Conservation (phyloP, 768 basidiomycete species). For the Lactifluus hygrophoroides region DNA sequence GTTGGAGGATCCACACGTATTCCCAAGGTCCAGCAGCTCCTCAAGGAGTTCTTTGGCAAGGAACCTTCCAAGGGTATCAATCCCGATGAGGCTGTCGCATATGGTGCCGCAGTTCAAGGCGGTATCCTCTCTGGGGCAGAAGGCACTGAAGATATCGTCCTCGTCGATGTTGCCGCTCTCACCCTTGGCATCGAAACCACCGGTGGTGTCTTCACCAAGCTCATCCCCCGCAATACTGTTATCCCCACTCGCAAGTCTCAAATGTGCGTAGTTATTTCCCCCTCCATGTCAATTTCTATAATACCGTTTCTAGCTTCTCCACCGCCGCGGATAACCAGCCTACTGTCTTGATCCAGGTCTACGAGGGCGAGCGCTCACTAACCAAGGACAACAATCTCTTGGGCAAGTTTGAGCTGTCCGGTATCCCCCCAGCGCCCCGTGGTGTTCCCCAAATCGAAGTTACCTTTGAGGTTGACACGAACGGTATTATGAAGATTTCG, state of each 20-base stretch:
- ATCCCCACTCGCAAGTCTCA: conserved; percentile 97
- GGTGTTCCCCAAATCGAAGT: conserved; percentile 98
- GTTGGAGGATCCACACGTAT: conserved; percentile 99
- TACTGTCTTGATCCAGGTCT: conserved; percentile 95
- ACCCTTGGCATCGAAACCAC: conserved; percentile 99
- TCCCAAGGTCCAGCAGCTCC: conserved; percentile 96
- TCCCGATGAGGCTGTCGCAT: conserved; percentile 98
- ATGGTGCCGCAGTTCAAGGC: conserved; percentile 97
- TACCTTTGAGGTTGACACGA: conserved; percentile 90
- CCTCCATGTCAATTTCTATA: conserved; percentile 20
- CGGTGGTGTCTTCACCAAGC: conserved; percentile 95
- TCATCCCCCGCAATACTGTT: conserved; percentile 96
- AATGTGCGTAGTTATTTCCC: conserved; percentile 43
- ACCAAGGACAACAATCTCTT: conserved; percentile 99
- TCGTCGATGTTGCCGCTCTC: conserved; percentile 94
- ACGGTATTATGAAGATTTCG: conserved; percentile 90
- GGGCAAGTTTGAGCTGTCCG: conserved; percentile 89
- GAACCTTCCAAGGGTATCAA: conserved; percentile 98
- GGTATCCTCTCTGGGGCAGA: conserved; percentile 95
- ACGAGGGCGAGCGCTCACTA: conserved; percentile 91
- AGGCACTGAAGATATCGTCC: conserved; percentile 81
- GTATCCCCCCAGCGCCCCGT: conserved; percentile 92
- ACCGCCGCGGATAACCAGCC: conserved; percentile 89
- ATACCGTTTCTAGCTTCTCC: conserved; percentile 40
- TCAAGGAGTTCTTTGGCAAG: conserved; percentile 97